Conservation (phyloP, 495 filamentous ascomycete genomes). For the Lophiostoma macrostomum region DNA sequence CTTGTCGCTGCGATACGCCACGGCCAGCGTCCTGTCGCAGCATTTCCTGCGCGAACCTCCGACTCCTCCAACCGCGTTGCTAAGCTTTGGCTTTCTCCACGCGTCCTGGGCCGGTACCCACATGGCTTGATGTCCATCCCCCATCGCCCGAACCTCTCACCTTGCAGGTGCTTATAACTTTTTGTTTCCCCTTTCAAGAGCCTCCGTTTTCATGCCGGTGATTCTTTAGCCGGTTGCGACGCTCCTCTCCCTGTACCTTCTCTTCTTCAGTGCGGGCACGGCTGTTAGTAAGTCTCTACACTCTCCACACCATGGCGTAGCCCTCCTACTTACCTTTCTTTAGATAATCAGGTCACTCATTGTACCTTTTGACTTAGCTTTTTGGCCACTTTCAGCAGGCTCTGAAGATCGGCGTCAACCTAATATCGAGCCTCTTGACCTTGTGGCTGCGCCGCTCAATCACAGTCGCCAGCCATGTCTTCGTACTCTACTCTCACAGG, state of each 20-base stretch:
- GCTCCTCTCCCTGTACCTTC: constrained; percentile 26
- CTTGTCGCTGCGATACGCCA: constrained; percentile 21
- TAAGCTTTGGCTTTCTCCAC: constrained; percentile 21
- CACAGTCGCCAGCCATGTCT: constrained; percentile 27
- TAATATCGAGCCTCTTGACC: constrained; percentile 18
- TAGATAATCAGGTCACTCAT: constrained; percentile 33
- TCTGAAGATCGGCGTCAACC: constrained; percentile 32
- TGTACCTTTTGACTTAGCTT: constrained; percentile 6
- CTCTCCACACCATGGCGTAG: constrained; percentile 1
- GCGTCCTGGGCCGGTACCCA: constrained; percentile 24
- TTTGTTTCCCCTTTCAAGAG: constrained; percentile 32
- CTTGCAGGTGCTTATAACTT: constrained; percentile 32
- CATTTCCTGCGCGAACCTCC: constrained; percentile 16
- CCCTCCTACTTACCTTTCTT: constrained; percentile 4
- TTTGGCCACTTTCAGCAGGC: constrained; percentile 35
- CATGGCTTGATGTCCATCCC: constrained; percentile 31
- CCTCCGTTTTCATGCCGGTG: constrained; percentile 34
- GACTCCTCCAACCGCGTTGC: constrained; percentile 22
- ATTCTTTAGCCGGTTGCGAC: constrained; percentile 33
- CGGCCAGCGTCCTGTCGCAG: constrained; percentile 31
- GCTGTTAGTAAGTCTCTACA: constrained; percentile 23
- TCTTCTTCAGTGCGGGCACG: constrained; percentile 36
- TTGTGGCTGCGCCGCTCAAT: background rate
- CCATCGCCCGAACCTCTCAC: constrained; percentile 11
- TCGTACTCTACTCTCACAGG: constrained; percentile 30